Conservation (phyloP, 345 rosid species). For the Ceriops decandra region DNA sequence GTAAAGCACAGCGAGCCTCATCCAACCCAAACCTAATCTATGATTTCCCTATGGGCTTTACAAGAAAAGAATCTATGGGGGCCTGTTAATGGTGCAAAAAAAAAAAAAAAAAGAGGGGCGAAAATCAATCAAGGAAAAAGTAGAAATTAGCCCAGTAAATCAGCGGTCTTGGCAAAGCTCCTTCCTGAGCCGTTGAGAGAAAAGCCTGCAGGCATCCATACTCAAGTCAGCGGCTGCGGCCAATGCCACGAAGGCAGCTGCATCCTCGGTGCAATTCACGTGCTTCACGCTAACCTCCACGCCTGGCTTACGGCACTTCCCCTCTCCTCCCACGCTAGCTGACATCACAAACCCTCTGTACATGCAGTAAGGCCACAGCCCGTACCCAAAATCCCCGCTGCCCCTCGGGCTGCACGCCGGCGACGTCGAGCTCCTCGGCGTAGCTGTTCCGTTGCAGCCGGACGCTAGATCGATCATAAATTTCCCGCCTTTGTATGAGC, state of each 20-base stretch:
- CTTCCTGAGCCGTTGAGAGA: constrained; percentile 80
- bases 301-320: constrained; percentile 75
- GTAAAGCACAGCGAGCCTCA: constrained; percentile 37
- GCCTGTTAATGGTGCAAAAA: constrained; percentile 6
- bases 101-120: not conserved
- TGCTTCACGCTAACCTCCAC: constrained; percentile 90
- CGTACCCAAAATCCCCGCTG: constrained; percentile 71
- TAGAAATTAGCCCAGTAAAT: constrained; percentile 22
- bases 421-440: constrained; percentile 39
- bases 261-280: constrained; percentile 88
- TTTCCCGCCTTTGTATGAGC: constrained; percentile 65
- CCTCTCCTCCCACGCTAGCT: constrained; percentile 79
- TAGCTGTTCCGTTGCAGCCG: constrained; percentile 28
- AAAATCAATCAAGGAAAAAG: not conserved
- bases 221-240: constrained; percentile 87
- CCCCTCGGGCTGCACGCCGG: constrained; percentile 75
- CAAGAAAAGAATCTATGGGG: constrained; percentile 33
- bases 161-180: constrained; percentile 58
- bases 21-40: not conserved
- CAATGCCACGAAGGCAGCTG: constrained; percentile 86
- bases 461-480: constrained; percentile 56
- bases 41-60: not conserved
- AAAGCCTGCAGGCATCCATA: constrained; percentile 88
- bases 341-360: constrained; percentile 84
- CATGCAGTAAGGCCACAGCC: constrained; percentile 61